phyloP scores from a whole-genome alignment of 371 early-diverging fungal genomes.

The Sporodiniella umbellata region DNA sequence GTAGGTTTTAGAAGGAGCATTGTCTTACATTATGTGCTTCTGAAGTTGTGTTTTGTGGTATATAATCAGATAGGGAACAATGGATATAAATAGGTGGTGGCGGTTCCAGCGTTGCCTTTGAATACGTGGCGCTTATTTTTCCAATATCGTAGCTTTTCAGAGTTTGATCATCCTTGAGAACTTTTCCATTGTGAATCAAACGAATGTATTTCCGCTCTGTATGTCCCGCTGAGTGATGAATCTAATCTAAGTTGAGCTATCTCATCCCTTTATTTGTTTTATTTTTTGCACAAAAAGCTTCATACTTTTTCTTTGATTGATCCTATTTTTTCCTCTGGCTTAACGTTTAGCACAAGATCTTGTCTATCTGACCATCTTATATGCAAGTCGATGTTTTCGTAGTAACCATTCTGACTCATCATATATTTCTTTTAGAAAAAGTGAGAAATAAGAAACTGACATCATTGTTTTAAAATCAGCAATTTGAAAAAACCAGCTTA shows the following conservation, averaged over 20 bases:
- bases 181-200: constrained; percentile 53
- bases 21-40: constrained; percentile 17
- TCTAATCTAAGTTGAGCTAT: constrained; percentile 2
- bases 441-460: no score
- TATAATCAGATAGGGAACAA: constrained; percentile 45
- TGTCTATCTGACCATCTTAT: constrained; percentile 45
- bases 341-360: constrained; percentile 32
- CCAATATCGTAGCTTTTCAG: constrained; percentile 37
- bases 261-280: background rate
- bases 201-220: constrained; percentile 46
- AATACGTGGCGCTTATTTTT: constrained; percentile 16
- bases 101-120: constrained; percentile 29
- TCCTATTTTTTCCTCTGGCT: constrained; percentile 38
- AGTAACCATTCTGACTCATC: constrained; percentile 23
- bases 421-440: background rate
- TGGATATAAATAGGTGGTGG: constrained; percentile 42
- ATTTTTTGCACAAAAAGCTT: background rate
- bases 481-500: no score
- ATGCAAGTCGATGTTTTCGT: constrained; percentile 39
- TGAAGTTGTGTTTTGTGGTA: constrained; percentile 14
- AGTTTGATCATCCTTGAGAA: constrained; percentile 33
- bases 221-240: constrained; percentile 19
- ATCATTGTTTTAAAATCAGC: no score
- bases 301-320: constrained; percentile 51
- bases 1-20: no score